Evolutionary conservation across 169 alveolate genomes (phyloP).

Genomic region (Eimeria mitis): DNA sequence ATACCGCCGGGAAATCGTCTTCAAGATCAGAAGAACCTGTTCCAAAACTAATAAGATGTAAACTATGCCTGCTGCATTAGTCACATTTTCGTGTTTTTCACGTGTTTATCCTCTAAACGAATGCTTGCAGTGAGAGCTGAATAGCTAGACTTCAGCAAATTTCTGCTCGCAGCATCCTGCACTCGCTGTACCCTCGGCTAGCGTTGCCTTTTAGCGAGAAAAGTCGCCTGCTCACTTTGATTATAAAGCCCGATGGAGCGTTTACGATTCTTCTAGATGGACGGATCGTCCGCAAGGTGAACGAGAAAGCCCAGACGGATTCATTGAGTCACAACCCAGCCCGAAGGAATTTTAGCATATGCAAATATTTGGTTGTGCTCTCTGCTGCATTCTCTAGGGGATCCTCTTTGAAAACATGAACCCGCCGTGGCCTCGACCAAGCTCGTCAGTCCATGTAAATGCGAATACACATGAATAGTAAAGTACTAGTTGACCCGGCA

Average conservation of each 20-base stretch:
- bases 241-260: conserved; percentile 31
- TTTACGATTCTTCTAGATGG: conserved; percentile 48
- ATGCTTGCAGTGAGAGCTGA: not conserved
- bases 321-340: not conserved
- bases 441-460: not conserved
- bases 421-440: conserved; percentile 39
- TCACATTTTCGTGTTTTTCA: not conserved
- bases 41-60: not conserved
- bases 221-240: conserved; percentile 12
- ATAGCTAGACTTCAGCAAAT: not conserved
- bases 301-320: not conserved
- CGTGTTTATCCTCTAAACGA: too few species aligned
- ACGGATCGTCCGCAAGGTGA: conserved; percentile 37
- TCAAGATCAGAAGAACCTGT: conserved; percentile 3
- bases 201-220: conserved; percentile 22
- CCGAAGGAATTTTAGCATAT: not conserved
- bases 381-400: conserved; percentile 32
- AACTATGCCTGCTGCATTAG: not conserved
- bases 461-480: not conserved
- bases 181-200: conserved; percentile 36
- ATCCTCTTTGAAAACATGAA: conserved; percentile 5
- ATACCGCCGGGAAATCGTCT: conserved; percentile 25
- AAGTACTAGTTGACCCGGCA: not conserved
- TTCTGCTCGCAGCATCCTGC: conserved; percentile 13
- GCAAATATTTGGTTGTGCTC: not conserved